phyloP scores from a whole-genome alignment of 202 grass and related monocot genomes.

The Elaeis oleifera region DNA sequence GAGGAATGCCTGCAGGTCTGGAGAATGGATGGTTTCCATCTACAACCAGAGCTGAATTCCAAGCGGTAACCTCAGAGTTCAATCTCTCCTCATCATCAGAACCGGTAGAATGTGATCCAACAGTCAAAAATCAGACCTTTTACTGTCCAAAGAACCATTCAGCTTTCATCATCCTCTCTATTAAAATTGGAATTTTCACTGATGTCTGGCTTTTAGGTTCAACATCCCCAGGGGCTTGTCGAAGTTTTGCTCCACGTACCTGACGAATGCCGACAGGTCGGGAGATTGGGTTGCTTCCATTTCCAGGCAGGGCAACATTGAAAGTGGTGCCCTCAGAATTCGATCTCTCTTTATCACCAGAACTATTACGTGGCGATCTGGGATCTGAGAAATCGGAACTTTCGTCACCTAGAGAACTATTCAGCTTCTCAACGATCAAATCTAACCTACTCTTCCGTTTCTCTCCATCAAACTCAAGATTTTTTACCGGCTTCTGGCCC shows the following conservation, averaged over 20 bases:
- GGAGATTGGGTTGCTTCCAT: no score
- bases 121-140: neutral
- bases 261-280: constrained; percentile 24
- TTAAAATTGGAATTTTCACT: constrained; percentile 2
- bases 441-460: constrained; percentile 2
- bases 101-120: neutral
- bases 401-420: neutral
- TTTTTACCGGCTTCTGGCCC: neutral
- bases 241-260: constrained; percentile 33
- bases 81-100: constrained; percentile 1
- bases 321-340: neutral
- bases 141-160: neutral
- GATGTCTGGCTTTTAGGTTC: neutral
- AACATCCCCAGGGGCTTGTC: neutral
- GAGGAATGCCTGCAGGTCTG: constrained; percentile 13
- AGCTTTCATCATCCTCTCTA: constrained; percentile 3
- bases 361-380: neutral
- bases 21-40: no score
- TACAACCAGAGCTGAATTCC: no score
- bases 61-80: neutral
- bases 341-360: neutral
- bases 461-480: no score
- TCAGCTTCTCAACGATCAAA: constrained; percentile 15
- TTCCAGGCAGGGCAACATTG: no score
- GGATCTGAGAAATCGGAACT: neutral